Conservation (phyloP, 176 grass and related monocot genomes). For the Chrysopogon serrulatus region DNA sequence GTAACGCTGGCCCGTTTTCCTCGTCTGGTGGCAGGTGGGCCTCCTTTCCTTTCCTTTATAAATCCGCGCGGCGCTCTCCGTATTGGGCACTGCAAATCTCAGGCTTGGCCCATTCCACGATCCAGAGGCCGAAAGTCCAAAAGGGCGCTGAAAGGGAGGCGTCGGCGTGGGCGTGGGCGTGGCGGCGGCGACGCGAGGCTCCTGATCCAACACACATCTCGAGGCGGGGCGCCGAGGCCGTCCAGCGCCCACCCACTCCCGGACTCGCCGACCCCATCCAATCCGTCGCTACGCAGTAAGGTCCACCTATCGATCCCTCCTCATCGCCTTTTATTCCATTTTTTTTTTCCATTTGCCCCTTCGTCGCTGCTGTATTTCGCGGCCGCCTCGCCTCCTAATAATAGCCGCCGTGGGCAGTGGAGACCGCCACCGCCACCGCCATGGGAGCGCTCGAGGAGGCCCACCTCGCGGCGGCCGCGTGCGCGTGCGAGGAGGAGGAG, state of each 20-base stretch:
- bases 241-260: neutral
- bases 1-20: neutral
- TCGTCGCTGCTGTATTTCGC: neutral
- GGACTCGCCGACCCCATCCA: neutral
- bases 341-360: neutral
- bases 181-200: neutral
- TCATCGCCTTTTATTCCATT: neutral
- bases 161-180: neutral
- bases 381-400: slow-evolving; percentile 25
- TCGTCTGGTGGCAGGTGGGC: neutral
- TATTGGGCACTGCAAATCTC: neutral
- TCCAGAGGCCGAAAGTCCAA: neutral
- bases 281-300: neutral
- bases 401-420: slow-evolving; percentile 28
- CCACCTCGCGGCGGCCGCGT: slow-evolving; percentile 38
- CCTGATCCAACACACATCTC: neutral
- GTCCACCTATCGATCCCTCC: neutral
- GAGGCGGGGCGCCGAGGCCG: neutral
- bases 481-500: slow-evolving; percentile 34
- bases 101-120: neutral
- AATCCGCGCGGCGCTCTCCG: neutral
- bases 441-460: slow-evolving; percentile 75
- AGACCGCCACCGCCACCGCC: neutral
- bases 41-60: neutral
- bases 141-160: neutral